These are phyloP conservation scores for Penicillium psychrofluorescens DNA, from an alignment of 495 filamentous ascomycete genomes.

Conservation along the genomic window DNA sequence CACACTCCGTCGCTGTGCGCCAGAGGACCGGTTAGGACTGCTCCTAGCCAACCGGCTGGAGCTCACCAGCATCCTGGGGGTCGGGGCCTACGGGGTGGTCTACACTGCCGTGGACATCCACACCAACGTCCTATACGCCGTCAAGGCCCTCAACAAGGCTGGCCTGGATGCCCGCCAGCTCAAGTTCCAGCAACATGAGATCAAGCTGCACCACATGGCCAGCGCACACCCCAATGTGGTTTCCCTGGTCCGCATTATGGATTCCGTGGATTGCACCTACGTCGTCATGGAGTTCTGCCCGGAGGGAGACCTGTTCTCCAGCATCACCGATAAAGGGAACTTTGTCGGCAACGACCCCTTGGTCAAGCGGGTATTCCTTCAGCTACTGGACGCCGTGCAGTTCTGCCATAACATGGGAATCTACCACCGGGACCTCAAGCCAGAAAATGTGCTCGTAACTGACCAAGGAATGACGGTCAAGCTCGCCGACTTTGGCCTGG, in stretches of 20 bases:
- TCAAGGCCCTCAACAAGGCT: slow-evolving; percentile 92
- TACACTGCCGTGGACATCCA: slow-evolving; percentile 88
- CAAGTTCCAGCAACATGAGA: slow-evolving; percentile 88
- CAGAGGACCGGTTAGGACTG: slow-evolving; percentile 82
- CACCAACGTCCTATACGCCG: slow-evolving; percentile 77
- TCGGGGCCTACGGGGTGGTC: slow-evolving; percentile 94
- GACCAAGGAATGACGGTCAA: slow-evolving; percentile 84
- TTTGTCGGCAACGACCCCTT: slow-evolving; percentile 90
- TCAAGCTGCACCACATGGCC: slow-evolving; percentile 81
- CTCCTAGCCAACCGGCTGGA: slow-evolving; percentile 76
- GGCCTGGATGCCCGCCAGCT: slow-evolving; percentile 82
- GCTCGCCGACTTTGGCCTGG: slow-evolving; percentile 94
- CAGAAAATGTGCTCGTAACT: slow-evolving; percentile 93
- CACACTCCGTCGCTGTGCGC: slow-evolving; percentile 45
- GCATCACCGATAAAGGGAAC: slow-evolving; percentile 89
- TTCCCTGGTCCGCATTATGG: slow-evolving; percentile 89
- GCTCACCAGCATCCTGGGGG: slow-evolving; percentile 78
- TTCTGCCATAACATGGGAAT: slow-evolving; percentile 91
- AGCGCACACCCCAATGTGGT: slow-evolving; percentile 90
- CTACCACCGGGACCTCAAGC: slow-evolving; percentile 96
- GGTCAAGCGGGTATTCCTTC: slow-evolving; percentile 83
- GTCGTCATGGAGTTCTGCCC: slow-evolving; percentile 97
- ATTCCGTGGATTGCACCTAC: slow-evolving; percentile 86
- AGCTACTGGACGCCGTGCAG: slow-evolving; percentile 95
- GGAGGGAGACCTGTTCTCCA: slow-evolving; percentile 93